phyloP scores from a whole-genome alignment of 805 yeast species.

The Barnettozyma sp. region DNA sequence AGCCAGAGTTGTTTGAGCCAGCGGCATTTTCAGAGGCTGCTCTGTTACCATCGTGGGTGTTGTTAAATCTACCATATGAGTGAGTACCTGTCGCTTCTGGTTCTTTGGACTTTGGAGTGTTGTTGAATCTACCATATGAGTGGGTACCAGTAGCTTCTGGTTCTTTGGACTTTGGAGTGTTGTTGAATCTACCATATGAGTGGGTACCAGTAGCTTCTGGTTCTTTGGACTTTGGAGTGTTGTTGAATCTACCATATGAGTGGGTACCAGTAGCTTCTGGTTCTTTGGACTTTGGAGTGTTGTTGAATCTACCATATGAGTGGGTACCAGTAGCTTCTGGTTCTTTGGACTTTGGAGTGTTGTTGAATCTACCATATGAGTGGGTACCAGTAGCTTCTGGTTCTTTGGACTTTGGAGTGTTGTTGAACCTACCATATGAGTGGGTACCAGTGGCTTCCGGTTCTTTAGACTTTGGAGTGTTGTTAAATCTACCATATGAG shows the following conservation, averaged over 20 bases:
- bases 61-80: constrained; percentile 42
- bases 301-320: constrained; percentile 47
- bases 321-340: constrained; percentile 42
- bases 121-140: constrained; percentile 47
- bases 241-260: constrained; percentile 42
- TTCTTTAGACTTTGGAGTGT: constrained; percentile 32
- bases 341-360: constrained; percentile 31
- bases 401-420: constrained; percentile 29
- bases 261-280: constrained; percentile 40
- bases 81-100: constrained; percentile 40
- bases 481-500: constrained; percentile 44
- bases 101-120: constrained; percentile 31
- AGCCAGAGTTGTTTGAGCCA: constrained; percentile 27
- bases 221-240: constrained; percentile 31
- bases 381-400: constrained; percentile 44
- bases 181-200: constrained; percentile 49
- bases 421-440: constrained; percentile 46
- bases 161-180: constrained; percentile 31
- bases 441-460: constrained; percentile 41
- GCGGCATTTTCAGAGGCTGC: constrained; percentile 23
- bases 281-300: constrained; percentile 31
- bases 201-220: constrained; percentile 44
- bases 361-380: constrained; percentile 49
- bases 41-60: constrained; percentile 34
- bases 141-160: constrained; percentile 42